phyloP scores from a whole-genome alignment of 192 early-diverging fungal species.

The Piromyces finnis region DNA sequence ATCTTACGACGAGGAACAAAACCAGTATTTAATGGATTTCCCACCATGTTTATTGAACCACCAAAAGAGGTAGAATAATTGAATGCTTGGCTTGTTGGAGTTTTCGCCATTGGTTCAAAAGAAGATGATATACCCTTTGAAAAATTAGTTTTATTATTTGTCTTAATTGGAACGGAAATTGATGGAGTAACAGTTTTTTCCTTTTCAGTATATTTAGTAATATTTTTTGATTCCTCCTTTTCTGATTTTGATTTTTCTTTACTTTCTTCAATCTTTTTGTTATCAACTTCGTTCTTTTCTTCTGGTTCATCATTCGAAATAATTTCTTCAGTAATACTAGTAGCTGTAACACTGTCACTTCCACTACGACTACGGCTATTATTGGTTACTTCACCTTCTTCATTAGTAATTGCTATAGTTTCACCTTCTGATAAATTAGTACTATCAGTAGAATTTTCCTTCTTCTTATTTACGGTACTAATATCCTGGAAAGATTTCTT shows the following conservation, averaged over 20 bases:
- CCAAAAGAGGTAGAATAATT: not conserved
- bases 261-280: not conserved
- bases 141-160: not conserved
- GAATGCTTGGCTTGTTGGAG: not conserved
- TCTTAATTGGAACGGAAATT: not conserved
- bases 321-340: not conserved
- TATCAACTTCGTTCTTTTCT: not conserved
- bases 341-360: not conserved
- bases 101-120: not conserved
- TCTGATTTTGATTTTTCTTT: not conserved
- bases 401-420: not conserved
- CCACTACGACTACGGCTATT: not conserved
- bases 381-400: not conserved
- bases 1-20: not conserved
- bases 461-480: not conserved
- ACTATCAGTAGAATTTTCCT: not conserved
- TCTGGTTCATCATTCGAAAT: not conserved
- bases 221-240: not conserved
- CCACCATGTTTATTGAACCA: not conserved
- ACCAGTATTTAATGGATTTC: not conserved
- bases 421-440: not conserved
- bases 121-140: not conserved
- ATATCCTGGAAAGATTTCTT: not conserved
- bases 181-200: not conserved
- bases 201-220: not conserved